Evolutionary conservation across 2,329 filamentous ascomycete genomes (phyloP), one percentile per base, ranked within the genome.

Genomic region (Fusarium newnesense): DNA sequence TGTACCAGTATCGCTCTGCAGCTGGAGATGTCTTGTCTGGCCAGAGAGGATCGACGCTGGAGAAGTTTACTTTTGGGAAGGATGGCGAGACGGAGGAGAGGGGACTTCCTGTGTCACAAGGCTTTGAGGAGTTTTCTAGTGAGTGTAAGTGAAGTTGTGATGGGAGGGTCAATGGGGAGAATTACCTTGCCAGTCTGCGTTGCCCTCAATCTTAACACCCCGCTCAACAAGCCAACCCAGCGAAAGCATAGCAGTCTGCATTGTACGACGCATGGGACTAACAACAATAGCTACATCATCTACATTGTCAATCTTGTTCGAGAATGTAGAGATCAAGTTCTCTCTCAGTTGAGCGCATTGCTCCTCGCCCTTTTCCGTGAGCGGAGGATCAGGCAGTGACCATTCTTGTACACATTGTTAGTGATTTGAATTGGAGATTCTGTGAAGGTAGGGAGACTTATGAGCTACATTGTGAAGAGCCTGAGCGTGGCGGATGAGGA

Each of bases 401-500:
- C 85, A 86, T 72, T 89, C 80, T 75, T 83, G 87, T 89, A 67
- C 39, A 11, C 10, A 7, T 32, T 53, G 70, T 76, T 43, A 78
- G 68, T n/a, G 21, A 36, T 12, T 21, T 7, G 13, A 7, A 11
- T 24, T 28, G 9, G 7, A 19, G 30, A 19, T 30, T 13, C 5
- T 24, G 26, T 24, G 18, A 40, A 54, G 61, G n/a, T n/a, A n/a
- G n/a, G 50, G 59, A 59, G 32, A 86, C 87, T 82, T 83, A 89
- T 89, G 80, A 56, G 82, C 77, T 19, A 83, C 81, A 67, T 90
- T 90, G 79, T 90, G 88, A n/a, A 85, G 77, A 13, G 85, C 88
- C 82, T 98, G 94, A 21, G 94, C 96, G 87, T 98, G 96, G 75
- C 96, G 93, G 78, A 98, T 92, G 78, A 98, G 86, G 75, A 98